Evolutionary conservation across 108 stramenopile species (phyloP).

Genomic region (Nitzschia palea): DNA sequence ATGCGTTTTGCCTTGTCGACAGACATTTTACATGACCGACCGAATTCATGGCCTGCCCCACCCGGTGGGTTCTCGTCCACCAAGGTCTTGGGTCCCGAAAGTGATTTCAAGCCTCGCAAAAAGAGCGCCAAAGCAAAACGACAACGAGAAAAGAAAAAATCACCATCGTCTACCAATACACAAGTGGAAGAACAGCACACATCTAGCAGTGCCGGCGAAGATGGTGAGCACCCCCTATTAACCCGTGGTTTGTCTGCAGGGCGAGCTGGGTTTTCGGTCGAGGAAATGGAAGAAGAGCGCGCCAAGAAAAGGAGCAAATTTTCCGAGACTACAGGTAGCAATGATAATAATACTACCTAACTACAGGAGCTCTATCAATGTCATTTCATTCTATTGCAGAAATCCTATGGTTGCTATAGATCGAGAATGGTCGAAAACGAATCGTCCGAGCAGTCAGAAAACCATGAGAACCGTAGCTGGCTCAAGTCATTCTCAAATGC

Average conservation of each 20-base stretch:
- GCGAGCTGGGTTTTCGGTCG: slow-evolving; percentile 61
- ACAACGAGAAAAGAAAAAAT: not conserved
- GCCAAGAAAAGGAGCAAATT: slow-evolving; percentile 39
- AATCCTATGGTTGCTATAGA: too few relatives aligned
- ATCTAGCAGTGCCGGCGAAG: too few relatives aligned
- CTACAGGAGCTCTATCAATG: too few relatives aligned
- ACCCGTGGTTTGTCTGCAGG: slow-evolving; percentile 35
- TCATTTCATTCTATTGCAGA: too few relatives aligned
- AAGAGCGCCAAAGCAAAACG: slow-evolving; percentile 2
- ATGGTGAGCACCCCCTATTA: slow-evolving; percentile 15
- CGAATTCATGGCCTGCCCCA: slow-evolving; percentile 73
- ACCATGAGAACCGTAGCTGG: too few relatives aligned
- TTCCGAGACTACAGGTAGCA: not conserved
- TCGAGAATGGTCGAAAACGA: too few relatives aligned
- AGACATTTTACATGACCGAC: slow-evolving; percentile 74
- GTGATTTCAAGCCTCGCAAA: slow-evolving; percentile 45
- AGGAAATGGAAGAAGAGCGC: slow-evolving; percentile 67
- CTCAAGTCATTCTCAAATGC: too few relatives aligned
- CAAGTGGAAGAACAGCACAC: not conserved
- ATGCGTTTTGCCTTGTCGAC: slow-evolving; percentile 65
- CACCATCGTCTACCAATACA: not conserved
- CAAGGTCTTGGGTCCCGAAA: slow-evolving; percentile 63
- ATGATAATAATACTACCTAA: too few relatives aligned
- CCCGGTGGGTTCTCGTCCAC: slow-evolving; percentile 75
- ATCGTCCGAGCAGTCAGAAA: too few relatives aligned